A percentile compares a stretch with the other conserved stretches of the same genome.
phyloP scores from a whole-genome alignment of 176 grass and related monocot genomes.

The Pontederia paniculata region DNA sequence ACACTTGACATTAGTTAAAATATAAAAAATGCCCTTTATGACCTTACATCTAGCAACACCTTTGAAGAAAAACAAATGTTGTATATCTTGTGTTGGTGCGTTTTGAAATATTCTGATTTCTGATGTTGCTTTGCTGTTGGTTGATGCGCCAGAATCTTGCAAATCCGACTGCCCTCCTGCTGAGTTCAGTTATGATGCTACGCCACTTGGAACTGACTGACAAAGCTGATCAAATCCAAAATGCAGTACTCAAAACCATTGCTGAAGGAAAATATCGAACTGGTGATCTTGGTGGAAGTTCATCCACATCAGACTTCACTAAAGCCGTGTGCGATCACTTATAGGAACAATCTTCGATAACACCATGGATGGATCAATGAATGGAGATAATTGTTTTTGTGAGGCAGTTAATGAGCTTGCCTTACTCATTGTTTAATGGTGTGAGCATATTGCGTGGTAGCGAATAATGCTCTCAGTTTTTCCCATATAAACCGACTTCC shows the following conservation, averaged over 20 bases:
- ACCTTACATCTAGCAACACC: no score
- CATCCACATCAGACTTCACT: constrained; percentile 73
- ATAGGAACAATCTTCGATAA: no score
- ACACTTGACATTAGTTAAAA: background rate
- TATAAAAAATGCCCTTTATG: background rate
- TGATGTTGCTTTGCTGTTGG: background rate
- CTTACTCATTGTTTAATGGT: no score
- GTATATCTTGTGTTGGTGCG: background rate
- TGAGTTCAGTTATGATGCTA: constrained; percentile 97
- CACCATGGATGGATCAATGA: no score
- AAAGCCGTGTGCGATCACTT: constrained; percentile 78
- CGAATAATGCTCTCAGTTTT: no score
- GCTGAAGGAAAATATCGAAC: constrained; percentile 70
- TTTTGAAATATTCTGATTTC: background rate
- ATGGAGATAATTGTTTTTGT: no score
- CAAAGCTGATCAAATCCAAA: constrained; percentile 80
- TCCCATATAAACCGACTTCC: no score
- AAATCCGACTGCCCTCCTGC: constrained; percentile 81
- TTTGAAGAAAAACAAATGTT: no score
- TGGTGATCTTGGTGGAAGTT: constrained; percentile 65
- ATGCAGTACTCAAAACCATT: constrained; percentile 70
- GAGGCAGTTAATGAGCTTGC: no score
- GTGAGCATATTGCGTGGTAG: no score
- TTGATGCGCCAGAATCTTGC: constrained; percentile 60
- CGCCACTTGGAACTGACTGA: constrained; percentile 69